A percentile compares a stretch with the other conserved stretches of the same genome.
phyloP scores from a whole-genome alignment of 352 stramenopile genomes.

The Phytophthora chlamydospora region DNA sequence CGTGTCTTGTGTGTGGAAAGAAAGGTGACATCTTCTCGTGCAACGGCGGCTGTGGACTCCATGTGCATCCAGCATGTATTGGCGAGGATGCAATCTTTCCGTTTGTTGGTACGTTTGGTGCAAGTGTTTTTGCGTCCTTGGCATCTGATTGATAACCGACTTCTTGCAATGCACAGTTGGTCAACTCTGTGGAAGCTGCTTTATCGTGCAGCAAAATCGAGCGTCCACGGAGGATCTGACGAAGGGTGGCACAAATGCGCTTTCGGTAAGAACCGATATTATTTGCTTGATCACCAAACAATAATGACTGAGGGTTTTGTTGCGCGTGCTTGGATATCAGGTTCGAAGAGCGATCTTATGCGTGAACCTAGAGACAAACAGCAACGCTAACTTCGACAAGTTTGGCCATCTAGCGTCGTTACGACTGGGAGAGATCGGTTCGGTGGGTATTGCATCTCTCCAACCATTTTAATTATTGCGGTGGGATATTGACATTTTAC shows the following conservation, averaged over 20 bases:
- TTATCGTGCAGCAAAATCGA: slow-evolving; percentile 72
- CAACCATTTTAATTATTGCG: background rate
- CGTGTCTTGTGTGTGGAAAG: slow-evolving; percentile 59
- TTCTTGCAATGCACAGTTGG: slow-evolving; percentile 40
- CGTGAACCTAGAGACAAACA: slow-evolving; percentile 76
- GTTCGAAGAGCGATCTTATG: slow-evolving; percentile 73
- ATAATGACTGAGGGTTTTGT: slow-evolving; percentile 5
- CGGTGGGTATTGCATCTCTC: slow-evolving; percentile 29
- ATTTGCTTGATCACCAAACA: background rate
- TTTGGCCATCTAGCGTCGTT: slow-evolving; percentile 80
- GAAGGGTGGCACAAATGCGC: slow-evolving; percentile 55
- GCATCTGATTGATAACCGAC: background rate
- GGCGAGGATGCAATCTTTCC: slow-evolving; percentile 64
- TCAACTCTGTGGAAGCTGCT: slow-evolving; percentile 75
- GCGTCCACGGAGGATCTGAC: slow-evolving; percentile 73
- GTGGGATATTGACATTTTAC: slow-evolving; percentile 8
- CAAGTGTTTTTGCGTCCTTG: slow-evolving; percentile 3
- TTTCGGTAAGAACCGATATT: slow-evolving; percentile 48
- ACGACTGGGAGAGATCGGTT: slow-evolving; percentile 71
- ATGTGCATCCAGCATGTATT: slow-evolving; percentile 63
- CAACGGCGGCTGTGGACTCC: slow-evolving; percentile 63
- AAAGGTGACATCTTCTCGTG: slow-evolving; percentile 62
- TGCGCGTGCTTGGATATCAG: slow-evolving; percentile 25
- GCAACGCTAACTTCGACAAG: slow-evolving; percentile 69
- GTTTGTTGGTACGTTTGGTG: slow-evolving; percentile 47